Conservation (phyloP, 306 rosid species). For the Vachellia pachyceras region DNA sequence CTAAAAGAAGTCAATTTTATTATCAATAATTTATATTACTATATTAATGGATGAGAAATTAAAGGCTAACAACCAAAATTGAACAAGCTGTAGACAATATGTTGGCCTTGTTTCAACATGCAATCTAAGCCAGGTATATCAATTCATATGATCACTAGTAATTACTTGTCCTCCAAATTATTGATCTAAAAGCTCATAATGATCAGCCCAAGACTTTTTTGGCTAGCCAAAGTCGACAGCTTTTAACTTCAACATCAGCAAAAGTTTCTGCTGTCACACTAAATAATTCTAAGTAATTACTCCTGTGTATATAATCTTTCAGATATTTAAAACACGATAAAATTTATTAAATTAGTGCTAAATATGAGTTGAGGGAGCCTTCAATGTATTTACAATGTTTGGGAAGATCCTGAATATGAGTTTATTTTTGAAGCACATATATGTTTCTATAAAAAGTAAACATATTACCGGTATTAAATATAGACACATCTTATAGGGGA, state of each 20-base stretch:
- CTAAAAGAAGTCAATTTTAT: too few species aligned
- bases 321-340: too few species aligned
- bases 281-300: too few species aligned
- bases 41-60: background rate
- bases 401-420: too few species aligned
- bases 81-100: background rate
- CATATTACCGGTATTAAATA: too few species aligned
- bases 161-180: slow-evolving; percentile 2
- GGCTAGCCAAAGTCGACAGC: background rate
- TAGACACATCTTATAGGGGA: too few species aligned
- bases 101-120: background rate
- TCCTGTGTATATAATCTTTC: too few species aligned
- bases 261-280: background rate
- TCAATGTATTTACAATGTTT: too few species aligned
- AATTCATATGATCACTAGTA: background rate
- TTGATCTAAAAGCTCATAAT: background rate
- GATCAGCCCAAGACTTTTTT: background rate
- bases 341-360: too few species aligned
- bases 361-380: too few species aligned
- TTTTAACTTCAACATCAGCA: background rate
- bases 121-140: background rate
- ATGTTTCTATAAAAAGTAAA: too few species aligned
- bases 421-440: too few species aligned
- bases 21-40: background rate
- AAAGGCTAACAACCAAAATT: background rate